Base-by-base conservation (phyloP, 768 basidiomycete genomes). In the Boletus edulis region DNA sequence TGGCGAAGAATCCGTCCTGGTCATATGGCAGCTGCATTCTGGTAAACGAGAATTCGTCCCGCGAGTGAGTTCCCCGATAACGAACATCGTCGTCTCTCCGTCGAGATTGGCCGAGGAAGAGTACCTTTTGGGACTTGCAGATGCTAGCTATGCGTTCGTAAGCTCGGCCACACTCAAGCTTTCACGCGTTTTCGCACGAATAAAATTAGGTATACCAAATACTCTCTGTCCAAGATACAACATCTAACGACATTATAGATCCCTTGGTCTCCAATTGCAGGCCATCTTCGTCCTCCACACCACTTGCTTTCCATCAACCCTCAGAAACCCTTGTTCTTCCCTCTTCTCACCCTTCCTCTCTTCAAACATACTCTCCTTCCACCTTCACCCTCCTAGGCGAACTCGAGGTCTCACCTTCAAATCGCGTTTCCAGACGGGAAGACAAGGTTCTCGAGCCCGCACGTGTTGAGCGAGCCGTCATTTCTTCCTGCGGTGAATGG, bases 1-100 rank as follows among this genome's bases (percentile, higher is more conserved):
- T 58, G 97, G 97, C 43, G 93, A 97, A 70, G 97, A 98, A 69
- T 82, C 89, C 32, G 96, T 98, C 11, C 72, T 99, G n/a, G 95
- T 98, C 38, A 87, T 96, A 55, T 99, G 97, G 97, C 93, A 97
- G 67, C 69, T 99, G 40, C 87, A 92, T 59, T 84, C 87, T 0
- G 90, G 91, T 5, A 90, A 85, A 70, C 87, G 86, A 67, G 94
- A 97, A 69, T 98, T 92, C 66, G 82, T 98, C 2, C 94, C 97
- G 32, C 84, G 97, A 48, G 78, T 98, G 12, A 95, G 96, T 17
- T 87, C 93, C 4, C 86, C 94, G 5, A 90, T 98, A 51, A 80
- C 78, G 62, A 84, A 82, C 35, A 77, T 95, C 34, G 78, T 84
- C 4, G 74, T 89, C 41, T 79, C 78, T 8, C 81, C 76, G 49